phyloP scores from a whole-genome alignment of 2,329 filamentous ascomycete genomes.

The Rasamsonia emersonii region DNA sequence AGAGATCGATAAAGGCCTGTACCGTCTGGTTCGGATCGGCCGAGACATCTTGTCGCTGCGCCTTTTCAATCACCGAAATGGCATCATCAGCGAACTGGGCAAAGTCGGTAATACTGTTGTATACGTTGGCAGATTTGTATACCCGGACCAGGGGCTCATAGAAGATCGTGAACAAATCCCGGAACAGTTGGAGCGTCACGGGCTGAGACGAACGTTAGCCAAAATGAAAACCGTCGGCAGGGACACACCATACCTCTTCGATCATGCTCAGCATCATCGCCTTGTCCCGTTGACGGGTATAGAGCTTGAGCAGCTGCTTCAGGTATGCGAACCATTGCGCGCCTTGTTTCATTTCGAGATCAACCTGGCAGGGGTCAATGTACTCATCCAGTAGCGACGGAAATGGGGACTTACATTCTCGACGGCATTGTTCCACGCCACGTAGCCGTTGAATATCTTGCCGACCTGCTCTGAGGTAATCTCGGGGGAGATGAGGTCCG shows the following conservation, averaged over 20 bases:
- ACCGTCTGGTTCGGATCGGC: constrained; percentile 98
- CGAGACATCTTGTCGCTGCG: constrained; percentile 68
- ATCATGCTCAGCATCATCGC: constrained; percentile 93
- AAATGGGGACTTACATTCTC: constrained; percentile 54
- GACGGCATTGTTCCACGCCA: constrained; percentile 90
- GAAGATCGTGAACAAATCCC: constrained; percentile 95
- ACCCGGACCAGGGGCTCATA: constrained; percentile 95
- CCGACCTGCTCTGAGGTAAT: constrained; percentile 68
- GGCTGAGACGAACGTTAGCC: constrained; percentile 40
- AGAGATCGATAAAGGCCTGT: constrained; percentile 94
- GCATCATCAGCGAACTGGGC: constrained; percentile 87
- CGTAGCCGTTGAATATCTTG: constrained; percentile 85
- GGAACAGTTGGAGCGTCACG: constrained; percentile 91
- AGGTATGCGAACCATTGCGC: constrained; percentile 89
- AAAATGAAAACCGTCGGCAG: neutral
- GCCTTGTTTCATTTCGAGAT: constrained; percentile 79
- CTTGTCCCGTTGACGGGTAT: constrained; percentile 88
- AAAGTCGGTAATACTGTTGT: constrained; percentile 95
- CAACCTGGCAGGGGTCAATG: constrained; percentile 40
- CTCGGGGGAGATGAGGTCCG: constrained; percentile 64
- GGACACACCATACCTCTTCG: constrained; percentile 53
- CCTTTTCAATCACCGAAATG: constrained; percentile 66
- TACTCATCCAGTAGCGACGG: constrained; percentile 3
- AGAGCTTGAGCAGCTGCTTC: constrained; percentile 89
- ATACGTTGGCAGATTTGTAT: constrained; percentile 98